phyloP scores from a whole-genome alignment of 306 rosid species.

The Mucuna pruriens region DNA sequence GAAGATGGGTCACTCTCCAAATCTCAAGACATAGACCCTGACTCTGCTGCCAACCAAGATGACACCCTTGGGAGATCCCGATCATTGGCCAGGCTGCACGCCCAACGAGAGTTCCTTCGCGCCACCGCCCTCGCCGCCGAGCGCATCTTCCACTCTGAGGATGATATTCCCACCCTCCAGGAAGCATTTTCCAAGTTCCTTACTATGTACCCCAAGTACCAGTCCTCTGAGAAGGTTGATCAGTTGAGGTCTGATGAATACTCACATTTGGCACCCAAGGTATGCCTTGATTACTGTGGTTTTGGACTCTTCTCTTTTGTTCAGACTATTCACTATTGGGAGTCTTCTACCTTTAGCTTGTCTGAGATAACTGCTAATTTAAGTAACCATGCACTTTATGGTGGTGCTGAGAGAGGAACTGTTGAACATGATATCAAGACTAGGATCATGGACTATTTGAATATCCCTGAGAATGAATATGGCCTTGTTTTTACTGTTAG shows the following conservation, averaged over 20 bases:
- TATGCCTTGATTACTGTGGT: slow-evolving; percentile 99
- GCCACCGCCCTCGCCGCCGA: slow-evolving; percentile 96
- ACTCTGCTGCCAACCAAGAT: slow-evolving; percentile 61
- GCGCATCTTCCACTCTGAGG: slow-evolving; percentile 73
- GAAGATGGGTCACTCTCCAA: slow-evolving; percentile 83
- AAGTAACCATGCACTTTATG: slow-evolving; percentile 92
- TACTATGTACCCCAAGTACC: slow-evolving; percentile 89
- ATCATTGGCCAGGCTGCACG: slow-evolving; percentile 84
- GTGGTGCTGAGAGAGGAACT: slow-evolving; percentile 89
- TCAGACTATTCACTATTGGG: slow-evolving; percentile 95
- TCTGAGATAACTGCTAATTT: slow-evolving; percentile 95
- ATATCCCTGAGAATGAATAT: slow-evolving; percentile 93
- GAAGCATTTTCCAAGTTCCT: slow-evolving; percentile 82
- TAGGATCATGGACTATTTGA: slow-evolving; percentile 91
- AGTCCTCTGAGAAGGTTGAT: slow-evolving; percentile 85
- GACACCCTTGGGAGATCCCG: slow-evolving; percentile 77
- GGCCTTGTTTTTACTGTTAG: slow-evolving; percentile 97
- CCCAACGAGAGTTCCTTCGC: slow-evolving; percentile 87
- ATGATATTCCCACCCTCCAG: slow-evolving; percentile 60
- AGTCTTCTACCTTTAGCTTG: slow-evolving; percentile 93
- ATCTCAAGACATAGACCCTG: slow-evolving; percentile 77
- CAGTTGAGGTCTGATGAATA: slow-evolving; percentile 88
- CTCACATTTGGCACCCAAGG: slow-evolving; percentile 83
- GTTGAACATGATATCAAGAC: slow-evolving; percentile 85
- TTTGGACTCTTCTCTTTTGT: slow-evolving; percentile 89